Base-by-base conservation (phyloP, 805 yeast species). In the Saccharomycopsis amapae region DNA sequence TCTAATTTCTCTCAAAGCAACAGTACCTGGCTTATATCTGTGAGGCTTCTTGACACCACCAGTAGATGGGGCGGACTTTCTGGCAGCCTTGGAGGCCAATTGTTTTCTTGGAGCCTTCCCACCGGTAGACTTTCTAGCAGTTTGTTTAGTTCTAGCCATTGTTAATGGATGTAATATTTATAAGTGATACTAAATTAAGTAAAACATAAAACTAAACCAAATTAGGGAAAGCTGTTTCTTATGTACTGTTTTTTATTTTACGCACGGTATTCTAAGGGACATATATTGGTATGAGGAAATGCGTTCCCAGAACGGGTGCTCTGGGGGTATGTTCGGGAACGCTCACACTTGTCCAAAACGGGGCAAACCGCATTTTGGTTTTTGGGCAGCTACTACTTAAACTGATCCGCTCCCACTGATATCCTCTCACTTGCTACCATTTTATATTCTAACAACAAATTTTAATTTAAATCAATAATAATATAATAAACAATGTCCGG, bases 11-110 rank as follows among this genome's bases (percentile, higher is more conserved):
- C 95, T 82, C 67, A 87, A 77, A 54, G 97, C 97, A 62, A 84
- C 93, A 64, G 93, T 85, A 80, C 95, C 95, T 72, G 95, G 95
- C 85, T 84, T 84, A 76, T 85, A 86, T 82, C 95, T 85, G 80
- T 85, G 94, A 55, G 93, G 93, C 71, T 84, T 84, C 80, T 84
- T 84, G 62, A 85, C 93, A 81, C 94, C 94, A 66, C 93, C 93
- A 53, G 88, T 76, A 46, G 86, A 75, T 78, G 94, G 94, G 42
- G 94, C 94, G 34, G 93, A 84, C 65, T 84, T 84, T 83, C 94
- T 84, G 56, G 94, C 94, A 60, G 93, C 94, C 74, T 84, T 84
- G 52, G 94, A 84, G 55, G 94, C 94, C 62, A 84, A 73, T 70
- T 84, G 94, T 72, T 84, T 85, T 84, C 94, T 84, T 79, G 94